Percentiles rank a stretch among this genome's conserved stretches.
Conservation (phyloP, 208 protist species). For the Trypanosoma cruzi region DNA sequence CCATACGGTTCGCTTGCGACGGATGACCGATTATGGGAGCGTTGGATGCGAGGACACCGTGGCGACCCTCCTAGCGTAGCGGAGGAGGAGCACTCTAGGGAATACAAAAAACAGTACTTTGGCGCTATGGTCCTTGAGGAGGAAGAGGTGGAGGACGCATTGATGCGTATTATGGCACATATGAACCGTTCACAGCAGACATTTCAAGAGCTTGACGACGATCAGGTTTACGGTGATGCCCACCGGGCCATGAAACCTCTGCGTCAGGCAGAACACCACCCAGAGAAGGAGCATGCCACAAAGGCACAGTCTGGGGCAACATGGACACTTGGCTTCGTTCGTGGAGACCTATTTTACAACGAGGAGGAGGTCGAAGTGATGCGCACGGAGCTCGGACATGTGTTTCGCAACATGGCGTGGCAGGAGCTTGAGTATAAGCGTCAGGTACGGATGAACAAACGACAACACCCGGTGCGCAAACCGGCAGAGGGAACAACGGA, state of each 20-base stretch:
- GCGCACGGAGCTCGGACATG: conserved; percentile 81
- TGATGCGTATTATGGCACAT: conserved; percentile 89
- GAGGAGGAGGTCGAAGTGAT: conserved; percentile 92
- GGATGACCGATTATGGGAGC: conserved; percentile 86
- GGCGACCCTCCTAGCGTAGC: conserved; percentile 80
- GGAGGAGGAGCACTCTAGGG: conserved; percentile 81
- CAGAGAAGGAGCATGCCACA: conserved; percentile 62
- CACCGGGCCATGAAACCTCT: conserved; percentile 71
- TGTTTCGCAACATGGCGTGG: conserved; percentile 92
- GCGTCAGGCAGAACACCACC: conserved; percentile 66
- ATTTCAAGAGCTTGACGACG: conserved; percentile 88
- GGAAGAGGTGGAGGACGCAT: conserved; percentile 88
- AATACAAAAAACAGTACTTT: conserved; percentile 88
- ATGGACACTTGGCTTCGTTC: conserved; percentile 86
- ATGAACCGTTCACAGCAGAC: conserved; percentile 79
- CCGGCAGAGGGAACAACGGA: conserved; percentile 79
- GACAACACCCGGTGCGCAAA: conserved; percentile 77
- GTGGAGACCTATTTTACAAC: conserved; percentile 92
- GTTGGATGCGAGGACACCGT: conserved; percentile 88
- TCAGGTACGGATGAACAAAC: conserved; percentile 86
- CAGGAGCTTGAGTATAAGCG: conserved; percentile 91
- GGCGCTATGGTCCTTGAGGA: conserved; percentile 86
- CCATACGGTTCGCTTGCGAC: conserved; percentile 87
- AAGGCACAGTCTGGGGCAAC: conserved; percentile 67
- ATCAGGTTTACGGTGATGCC: conserved; percentile 84